Evolutionary conservation across 768 basidiomycete genomes (phyloP).

Genomic region (Boletus subcaerulescens): DNA sequence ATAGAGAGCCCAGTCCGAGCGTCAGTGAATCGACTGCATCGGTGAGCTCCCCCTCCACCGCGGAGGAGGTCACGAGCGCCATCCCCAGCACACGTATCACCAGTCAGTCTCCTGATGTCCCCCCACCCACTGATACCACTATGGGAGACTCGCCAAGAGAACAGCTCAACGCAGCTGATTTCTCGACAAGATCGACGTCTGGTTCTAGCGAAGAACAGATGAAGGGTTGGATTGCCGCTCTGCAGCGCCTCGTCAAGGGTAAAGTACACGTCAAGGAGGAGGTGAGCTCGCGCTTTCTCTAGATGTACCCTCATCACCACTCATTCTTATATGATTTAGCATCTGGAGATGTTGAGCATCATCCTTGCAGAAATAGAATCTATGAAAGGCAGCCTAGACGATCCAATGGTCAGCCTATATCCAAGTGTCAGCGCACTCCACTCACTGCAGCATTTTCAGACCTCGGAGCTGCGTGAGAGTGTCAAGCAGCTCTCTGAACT

Average conservation of each 20-base stretch:
- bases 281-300: constrained; percentile 6
- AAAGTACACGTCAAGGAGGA: constrained; percentile 23
- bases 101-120: constrained; percentile 15
- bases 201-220: constrained; percentile 8
- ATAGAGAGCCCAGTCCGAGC: constrained; percentile 1
- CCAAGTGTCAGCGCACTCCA: not conserved
- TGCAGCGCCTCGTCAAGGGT: constrained; percentile 33
- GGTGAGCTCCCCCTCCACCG: not conserved
- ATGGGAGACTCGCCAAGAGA: not conserved
- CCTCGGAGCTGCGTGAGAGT: constrained; percentile 15
- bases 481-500: constrained; percentile 26
- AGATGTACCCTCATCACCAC: not conserved
- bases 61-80: not conserved
- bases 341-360: constrained; percentile 26
- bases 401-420: constrained; percentile 16
- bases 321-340: constrained; percentile 13
- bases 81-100: constrained; percentile 20
- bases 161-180: not conserved
- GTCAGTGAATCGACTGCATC: constrained; percentile 5
- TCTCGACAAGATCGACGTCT: not conserved
- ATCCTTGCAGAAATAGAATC: constrained; percentile 32
- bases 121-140: not conserved
- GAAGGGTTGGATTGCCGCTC: constrained; percentile 13
- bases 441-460: constrained; percentile 11
- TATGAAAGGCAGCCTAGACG: constrained; percentile 11